Conservation (phyloP, 129 eudicot species). For the Artemisia argyi region DNA sequence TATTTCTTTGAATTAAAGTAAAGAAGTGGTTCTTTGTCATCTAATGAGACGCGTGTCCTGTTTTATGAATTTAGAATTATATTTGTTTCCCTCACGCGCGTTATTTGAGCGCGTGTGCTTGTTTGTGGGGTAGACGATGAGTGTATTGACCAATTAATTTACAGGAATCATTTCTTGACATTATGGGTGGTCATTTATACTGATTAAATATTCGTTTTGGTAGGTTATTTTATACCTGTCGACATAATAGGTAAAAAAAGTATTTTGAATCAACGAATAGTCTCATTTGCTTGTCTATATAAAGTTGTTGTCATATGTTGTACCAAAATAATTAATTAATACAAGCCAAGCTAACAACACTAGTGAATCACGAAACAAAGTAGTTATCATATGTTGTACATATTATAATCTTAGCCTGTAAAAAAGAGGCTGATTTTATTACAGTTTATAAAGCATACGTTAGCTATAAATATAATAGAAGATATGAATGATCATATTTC, state of each 20-base stretch:
- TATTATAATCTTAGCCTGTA: too few relatives aligned
- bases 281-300: not conserved
- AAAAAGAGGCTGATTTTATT: too few relatives aligned
- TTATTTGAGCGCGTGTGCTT: not conserved
- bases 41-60: conserved; percentile 34
- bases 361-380: too few relatives aligned
- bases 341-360: too few relatives aligned
- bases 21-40: conserved; percentile 26
- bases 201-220: not conserved
- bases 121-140: not conserved
- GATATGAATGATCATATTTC: too few relatives aligned
- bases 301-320: not conserved
- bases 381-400: too few relatives aligned
- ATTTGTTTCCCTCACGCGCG: not conserved
- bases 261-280: not conserved
- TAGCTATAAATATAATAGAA: too few relatives aligned
- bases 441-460: too few relatives aligned
- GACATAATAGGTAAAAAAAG: conserved; percentile 19
- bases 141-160: conserved; percentile 11
- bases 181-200: conserved; percentile 6
- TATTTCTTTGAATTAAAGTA: conserved; percentile 17
- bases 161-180: conserved; percentile 21
- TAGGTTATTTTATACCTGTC: conserved; percentile 8
- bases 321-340: too few relatives aligned
- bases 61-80: not conserved